Evolutionary conservation across 2,329 filamentous ascomycete genomes (phyloP).

Genomic region (Beauveria brongniartii): DNA sequence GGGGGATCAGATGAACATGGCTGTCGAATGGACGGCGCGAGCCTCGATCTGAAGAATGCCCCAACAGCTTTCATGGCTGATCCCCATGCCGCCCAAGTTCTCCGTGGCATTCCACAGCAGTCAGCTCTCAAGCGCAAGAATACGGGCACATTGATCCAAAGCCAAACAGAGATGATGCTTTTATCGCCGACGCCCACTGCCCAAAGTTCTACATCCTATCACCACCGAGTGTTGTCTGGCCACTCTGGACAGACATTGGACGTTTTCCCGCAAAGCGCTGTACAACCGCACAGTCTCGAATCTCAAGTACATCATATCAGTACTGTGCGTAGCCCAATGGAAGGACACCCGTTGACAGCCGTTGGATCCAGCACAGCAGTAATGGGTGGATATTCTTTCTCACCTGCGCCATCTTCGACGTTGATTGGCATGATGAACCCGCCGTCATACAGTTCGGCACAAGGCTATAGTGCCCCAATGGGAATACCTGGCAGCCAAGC

Average conservation of each 20-base stretch:
- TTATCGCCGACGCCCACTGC: slow-evolving; percentile 22
- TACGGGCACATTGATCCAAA: slow-evolving; percentile 29
- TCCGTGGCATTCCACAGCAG: slow-evolving; percentile 34
- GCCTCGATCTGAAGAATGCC: slow-evolving; percentile 63
- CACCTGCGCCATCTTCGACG: slow-evolving; percentile 16
- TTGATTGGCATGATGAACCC: slow-evolving; percentile 24
- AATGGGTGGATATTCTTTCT: slow-evolving; percentile 28
- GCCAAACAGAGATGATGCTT: slow-evolving; percentile 31
- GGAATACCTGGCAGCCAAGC: slow-evolving; percentile 23
- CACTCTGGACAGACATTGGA: neutral
- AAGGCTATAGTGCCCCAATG: slow-evolving; percentile 27
- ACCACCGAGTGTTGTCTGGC: neutral
- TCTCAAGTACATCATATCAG: neutral
- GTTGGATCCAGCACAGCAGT: neutral
- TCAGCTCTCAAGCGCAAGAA: slow-evolving; percentile 43
- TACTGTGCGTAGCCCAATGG: slow-evolving; percentile 7
- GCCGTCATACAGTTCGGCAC: slow-evolving; percentile 34
- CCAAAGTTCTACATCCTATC: slow-evolving; percentile 17
- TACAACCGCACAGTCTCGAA: neutral
- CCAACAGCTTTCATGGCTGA: slow-evolving; percentile 52
- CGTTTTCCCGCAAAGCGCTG: neutral
- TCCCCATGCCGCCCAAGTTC: slow-evolving; percentile 40
- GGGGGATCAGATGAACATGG: slow-evolving; percentile 50
- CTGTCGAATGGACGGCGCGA: slow-evolving; percentile 62
- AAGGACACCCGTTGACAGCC: neutral